Evolutionary conservation across 2,329 filamentous ascomycete species (phyloP).

Genomic region (Exophiala spinifera): DNA sequence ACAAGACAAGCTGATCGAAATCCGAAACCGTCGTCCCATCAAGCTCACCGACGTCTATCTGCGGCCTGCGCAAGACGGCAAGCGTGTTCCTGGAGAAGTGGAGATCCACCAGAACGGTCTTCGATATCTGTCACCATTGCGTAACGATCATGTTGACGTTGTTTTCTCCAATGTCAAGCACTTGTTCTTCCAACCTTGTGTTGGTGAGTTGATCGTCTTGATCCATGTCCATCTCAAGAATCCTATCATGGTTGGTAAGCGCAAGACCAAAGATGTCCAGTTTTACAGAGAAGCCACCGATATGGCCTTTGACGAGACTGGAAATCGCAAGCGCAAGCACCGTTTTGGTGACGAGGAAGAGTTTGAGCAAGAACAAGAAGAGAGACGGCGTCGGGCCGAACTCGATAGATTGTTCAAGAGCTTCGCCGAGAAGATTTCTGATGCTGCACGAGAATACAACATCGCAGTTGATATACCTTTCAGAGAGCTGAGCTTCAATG

Average conservation of each 20-base stretch:
- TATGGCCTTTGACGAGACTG: constrained; percentile 98
- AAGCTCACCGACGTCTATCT: constrained; percentile 94
- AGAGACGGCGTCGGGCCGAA: constrained; percentile 83
- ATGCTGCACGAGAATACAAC: constrained; percentile 85
- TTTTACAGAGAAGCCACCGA: constrained; percentile 98
- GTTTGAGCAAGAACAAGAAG: constrained; percentile 97
- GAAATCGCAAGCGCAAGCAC: constrained; percentile 96
- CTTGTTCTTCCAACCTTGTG: constrained; percentile 96
- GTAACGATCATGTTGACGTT: constrained; percentile 83
- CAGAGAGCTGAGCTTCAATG: constrained; percentile 92
- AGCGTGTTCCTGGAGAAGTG: constrained; percentile 90
- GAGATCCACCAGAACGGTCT: constrained; percentile 99
- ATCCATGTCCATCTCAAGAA: constrained; percentile 98
- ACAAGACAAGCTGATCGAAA: constrained; percentile 94
- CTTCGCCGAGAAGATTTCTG: constrained; percentile 96
- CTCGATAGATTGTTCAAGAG: constrained; percentile 93
- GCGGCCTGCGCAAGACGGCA: constrained; percentile 90
- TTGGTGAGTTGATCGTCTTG: constrained; percentile 93
- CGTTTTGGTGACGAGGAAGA: constrained; percentile 97
- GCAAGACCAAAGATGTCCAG: constrained; percentile 98
- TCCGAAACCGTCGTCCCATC: constrained; percentile 86
- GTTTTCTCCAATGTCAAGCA: constrained; percentile 98
- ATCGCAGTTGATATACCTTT: constrained; percentile 96
- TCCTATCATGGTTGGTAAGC: constrained; percentile 96
- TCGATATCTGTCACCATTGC: constrained; percentile 79